Evolutionary conservation across 139 green algal species (phyloP).

Genomic region (Asterochloris erici): DNA sequence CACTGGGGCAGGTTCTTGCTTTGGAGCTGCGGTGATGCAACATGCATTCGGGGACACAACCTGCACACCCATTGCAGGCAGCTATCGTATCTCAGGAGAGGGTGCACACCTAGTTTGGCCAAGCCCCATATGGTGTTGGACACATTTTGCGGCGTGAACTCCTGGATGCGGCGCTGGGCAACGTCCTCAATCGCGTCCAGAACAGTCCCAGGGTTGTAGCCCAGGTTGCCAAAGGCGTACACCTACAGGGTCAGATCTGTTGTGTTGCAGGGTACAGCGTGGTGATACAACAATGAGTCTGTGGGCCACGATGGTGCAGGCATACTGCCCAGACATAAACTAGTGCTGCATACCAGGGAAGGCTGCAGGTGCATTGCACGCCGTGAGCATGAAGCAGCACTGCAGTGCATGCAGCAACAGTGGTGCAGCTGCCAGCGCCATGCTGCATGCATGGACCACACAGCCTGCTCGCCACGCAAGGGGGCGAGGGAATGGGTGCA

Average conservation of each 20-base stretch:
- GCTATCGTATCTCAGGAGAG: not conserved
- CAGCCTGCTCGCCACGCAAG: no score
- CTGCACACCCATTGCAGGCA: not conserved
- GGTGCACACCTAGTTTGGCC: slow-evolving; percentile 26
- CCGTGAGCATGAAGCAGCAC: no score
- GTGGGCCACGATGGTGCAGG: slow-evolving; percentile 5
- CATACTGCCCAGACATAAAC: not conserved
- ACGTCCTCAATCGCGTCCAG: slow-evolving; percentile 14
- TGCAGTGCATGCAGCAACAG: no score
- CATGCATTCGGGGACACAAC: not conserved
- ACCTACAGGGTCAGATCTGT: slow-evolving; percentile 22
- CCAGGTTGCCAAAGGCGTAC: slow-evolving; percentile 36
- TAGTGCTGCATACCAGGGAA: no score
- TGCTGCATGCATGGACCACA: no score
- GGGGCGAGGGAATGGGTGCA: no score
- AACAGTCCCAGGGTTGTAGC: slow-evolving; percentile 11
- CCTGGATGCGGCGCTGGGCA: slow-evolving; percentile 12
- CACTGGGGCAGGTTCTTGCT: no score
- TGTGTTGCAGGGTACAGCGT: not conserved
- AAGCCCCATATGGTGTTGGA: slow-evolving; percentile 47
- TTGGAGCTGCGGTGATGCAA: no score
- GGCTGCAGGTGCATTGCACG: no score
- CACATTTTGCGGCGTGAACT: slow-evolving; percentile 47
- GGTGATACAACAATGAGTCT: not conserved
- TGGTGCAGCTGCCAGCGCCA: no score